phyloP scores from a whole-genome alignment of 2,329 filamentous ascomycete species.

The Venturia effusa region DNA sequence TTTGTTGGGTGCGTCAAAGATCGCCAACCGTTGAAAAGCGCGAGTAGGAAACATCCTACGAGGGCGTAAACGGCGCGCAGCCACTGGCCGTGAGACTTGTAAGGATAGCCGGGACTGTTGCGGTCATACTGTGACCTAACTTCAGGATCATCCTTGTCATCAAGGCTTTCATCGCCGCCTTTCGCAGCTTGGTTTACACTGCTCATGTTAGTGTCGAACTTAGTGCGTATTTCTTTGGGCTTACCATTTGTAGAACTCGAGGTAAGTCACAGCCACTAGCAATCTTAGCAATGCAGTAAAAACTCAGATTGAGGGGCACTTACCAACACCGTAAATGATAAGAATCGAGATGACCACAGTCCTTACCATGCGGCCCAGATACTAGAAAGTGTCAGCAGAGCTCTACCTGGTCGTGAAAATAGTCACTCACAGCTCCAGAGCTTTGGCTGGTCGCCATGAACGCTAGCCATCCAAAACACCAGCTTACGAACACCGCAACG shows the following conservation, averaged over 20 bases:
- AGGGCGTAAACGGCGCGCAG: neutral
- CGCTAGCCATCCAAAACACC: constrained; percentile 27
- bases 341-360: constrained; percentile 27
- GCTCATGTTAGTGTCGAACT: constrained; percentile 1
- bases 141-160: constrained; percentile 10
- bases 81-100: constrained; percentile 1
- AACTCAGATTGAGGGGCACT: no score
- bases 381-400: constrained; percentile 16
- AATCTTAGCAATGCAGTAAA: no score
- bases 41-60: neutral
- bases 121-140: constrained; percentile 12
- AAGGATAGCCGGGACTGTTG: constrained; percentile 5
- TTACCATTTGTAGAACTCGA: constrained; percentile 20
- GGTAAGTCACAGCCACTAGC: constrained; percentile 22
- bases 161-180: neutral
- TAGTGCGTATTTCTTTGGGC: constrained; percentile 10
- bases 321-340: constrained; percentile 23
- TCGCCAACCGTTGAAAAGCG: constrained; percentile 9
- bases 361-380: constrained; percentile 24
- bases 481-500: constrained; percentile 27
- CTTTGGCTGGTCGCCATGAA: constrained; percentile 21
- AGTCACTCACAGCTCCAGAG: neutral
- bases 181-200: neutral
- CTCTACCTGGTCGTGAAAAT: constrained; percentile 15
- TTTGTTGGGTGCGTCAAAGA: neutral